phyloP scores from a whole-genome alignment of 2,329 filamentous ascomycete genomes.

The Xylariomycetidae sp. region DNA sequence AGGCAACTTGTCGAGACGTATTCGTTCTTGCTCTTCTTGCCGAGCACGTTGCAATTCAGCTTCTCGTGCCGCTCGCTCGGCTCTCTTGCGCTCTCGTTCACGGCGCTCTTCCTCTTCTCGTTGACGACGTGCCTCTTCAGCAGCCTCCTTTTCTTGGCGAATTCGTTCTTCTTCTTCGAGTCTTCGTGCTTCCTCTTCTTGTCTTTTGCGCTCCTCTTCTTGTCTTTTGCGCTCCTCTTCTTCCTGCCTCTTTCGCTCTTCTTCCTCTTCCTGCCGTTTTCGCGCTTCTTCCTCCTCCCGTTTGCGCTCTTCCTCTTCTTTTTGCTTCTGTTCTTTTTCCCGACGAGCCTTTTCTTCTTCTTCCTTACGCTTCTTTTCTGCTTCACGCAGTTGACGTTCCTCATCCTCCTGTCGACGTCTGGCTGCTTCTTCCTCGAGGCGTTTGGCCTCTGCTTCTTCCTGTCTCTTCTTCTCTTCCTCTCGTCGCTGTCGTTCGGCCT shows the following conservation, averaged over 20 bases:
- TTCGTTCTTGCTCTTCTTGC: constrained; percentile 52
- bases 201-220: constrained; percentile 18
- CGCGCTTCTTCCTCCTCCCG: constrained; percentile 30
- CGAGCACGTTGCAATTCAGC: constrained; percentile 46
- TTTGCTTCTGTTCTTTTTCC: constrained; percentile 27
- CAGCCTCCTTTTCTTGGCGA: constrained; percentile 21
- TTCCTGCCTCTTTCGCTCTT: constrained; percentile 26
- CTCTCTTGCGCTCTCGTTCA: constrained; percentile 41
- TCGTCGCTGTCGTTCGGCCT: constrained; percentile 23
- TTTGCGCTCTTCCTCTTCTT: constrained; percentile 20
- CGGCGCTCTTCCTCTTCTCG: constrained; percentile 45
- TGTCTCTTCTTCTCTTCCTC: constrained; percentile 21
- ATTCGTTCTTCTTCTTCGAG: constrained; percentile 33
- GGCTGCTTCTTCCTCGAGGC: constrained; percentile 28
- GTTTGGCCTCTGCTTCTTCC: constrained; percentile 22
- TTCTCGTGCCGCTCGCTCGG: constrained; percentile 45
- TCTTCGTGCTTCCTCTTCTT: constrained; percentile 34
- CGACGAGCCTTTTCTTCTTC: constrained; percentile 27
- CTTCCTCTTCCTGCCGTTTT: constrained; percentile 33
- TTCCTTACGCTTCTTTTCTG: constrained; percentile 35
- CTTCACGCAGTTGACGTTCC: constrained; percentile 29
- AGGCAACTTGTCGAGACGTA: constrained; percentile 53
- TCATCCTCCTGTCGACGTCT: constrained; percentile 31
- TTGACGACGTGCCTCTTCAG: constrained; percentile 34
- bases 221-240: constrained; percentile 22